These are phyloP conservation scores for Fraxinus xanthoxyloides DNA, from an alignment of 305 asterid genomes.

Conservation along the genomic window DNA sequence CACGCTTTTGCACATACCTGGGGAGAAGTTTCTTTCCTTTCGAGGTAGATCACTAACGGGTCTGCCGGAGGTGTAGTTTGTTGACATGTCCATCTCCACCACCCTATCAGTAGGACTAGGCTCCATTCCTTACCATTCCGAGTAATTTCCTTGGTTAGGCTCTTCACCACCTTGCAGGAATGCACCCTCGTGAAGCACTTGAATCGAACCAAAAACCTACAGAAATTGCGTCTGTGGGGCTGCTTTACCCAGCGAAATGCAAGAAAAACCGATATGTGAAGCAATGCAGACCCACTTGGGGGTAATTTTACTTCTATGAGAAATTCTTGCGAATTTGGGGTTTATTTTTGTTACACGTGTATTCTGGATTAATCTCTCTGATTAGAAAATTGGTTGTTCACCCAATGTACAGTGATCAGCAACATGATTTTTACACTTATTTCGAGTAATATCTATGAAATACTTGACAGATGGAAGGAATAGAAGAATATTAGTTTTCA, in stretches of 20 bases:
- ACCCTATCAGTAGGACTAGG: too few relatives aligned
- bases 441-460: not conserved
- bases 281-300: constrained; percentile 87
- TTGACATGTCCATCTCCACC: too few relatives aligned
- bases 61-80: too few relatives aligned
- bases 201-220: constrained; percentile 70
- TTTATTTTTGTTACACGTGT: not conserved
- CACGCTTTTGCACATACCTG: too few relatives aligned
- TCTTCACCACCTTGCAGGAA: too few relatives aligned
- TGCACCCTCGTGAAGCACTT: too few relatives aligned
- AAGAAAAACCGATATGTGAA: constrained; percentile 61
- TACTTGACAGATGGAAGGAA: not conserved
- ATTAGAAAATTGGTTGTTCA: not conserved
- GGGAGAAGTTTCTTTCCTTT: too few relatives aligned
- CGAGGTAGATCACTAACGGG: too few relatives aligned
- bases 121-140: too few relatives aligned
- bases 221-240: constrained; percentile 68
- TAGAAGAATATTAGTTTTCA: not conserved
- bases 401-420: not conserved
- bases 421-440: not conserved
- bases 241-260: constrained; percentile 86
- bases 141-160: too few relatives aligned
- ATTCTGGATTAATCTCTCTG: not conserved
- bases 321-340: not conserved
- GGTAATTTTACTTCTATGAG: constrained; percentile 41